Conservation (phyloP, 768 basidiomycete species). For the Leccinum aurantiacum region DNA sequence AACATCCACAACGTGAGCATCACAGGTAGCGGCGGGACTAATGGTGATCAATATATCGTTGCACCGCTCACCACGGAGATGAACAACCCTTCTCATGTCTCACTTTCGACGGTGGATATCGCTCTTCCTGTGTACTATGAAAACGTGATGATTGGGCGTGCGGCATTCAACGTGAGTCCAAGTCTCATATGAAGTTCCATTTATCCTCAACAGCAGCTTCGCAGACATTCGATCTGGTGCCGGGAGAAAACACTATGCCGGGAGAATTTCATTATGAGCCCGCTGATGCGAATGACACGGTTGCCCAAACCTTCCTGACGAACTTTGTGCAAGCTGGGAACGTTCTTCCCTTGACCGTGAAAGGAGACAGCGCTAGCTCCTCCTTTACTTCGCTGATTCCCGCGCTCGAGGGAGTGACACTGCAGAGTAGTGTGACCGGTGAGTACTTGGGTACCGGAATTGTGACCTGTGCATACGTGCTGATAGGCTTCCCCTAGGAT, state of each 20-base stretch:
- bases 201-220: neutral
- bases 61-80: constrained; percentile 57
- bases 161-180: constrained; percentile 52
- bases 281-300: constrained; percentile 61
- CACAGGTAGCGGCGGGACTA: constrained; percentile 61
- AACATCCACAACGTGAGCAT: constrained; percentile 56
- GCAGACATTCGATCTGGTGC: constrained; percentile 56
- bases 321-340: constrained; percentile 56
- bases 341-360: constrained; percentile 49
- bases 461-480: neutral
- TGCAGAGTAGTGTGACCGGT: constrained; percentile 53
- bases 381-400: constrained; percentile 60
- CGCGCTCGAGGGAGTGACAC: constrained; percentile 52
- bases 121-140: constrained; percentile 59
- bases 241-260: constrained; percentile 51
- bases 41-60: constrained; percentile 58
- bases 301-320: constrained; percentile 59
- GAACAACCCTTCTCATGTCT: constrained; percentile 68
- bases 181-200: neutral
- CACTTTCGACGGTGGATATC: constrained; percentile 56
- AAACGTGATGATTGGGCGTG: constrained; percentile 55
- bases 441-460: neutral
- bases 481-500: constrained; percentile 24
- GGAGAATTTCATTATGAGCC: constrained; percentile 73
- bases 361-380: constrained; percentile 58